Evolutionary conservation across 306 rosid genomes (phyloP), one percentile per base, ranked within the genome.

Genomic region (Cucumis cinereus): DNA sequence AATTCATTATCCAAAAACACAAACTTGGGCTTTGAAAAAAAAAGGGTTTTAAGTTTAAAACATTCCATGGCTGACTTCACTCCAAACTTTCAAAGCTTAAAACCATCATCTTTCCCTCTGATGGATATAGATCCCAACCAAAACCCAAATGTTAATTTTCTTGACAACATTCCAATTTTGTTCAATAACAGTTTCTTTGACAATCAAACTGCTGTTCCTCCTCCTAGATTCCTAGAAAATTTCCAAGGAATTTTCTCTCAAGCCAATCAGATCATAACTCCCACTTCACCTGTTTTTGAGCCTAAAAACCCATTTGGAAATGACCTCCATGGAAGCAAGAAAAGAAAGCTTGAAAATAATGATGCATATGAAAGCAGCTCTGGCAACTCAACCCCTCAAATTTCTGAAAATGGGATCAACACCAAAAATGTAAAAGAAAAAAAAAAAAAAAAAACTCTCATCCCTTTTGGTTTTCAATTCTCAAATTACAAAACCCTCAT

Each of bases 51-150:
- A n/a, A 2, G 26, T 19, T 76, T 5, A 2, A 35, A 26, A 17
- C n/a, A 59, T 22, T 61, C 63, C 81, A 93, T 93, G 98, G 98
- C 98, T 79, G 87, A 90, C 78, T 89, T 89, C 83, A 68, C 87
- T 33, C 78, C 86, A 72, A 85, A 88, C 74, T 75, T 90, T 56
- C 91, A 89, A 75, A 87, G 80, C 81, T 77, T 83, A n/a, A 87
- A 83, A 77, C 85, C 86, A 47, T 85, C 86, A 61, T 83, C 89
- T 7, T 88, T 85, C 75, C 86, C 96, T 70, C 82, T 89, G 79
- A 70, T 78, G 71, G 96, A 90, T 16, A 60, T 81, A 79, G 92
- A 86, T 87, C 85, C 88, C 84, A 89, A 73, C 88, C 73, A 86
- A 47, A 86, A 73, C 43, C 81, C 49, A 75, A 83, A 81, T 83